Base-by-base conservation (phyloP, 75 land plant species). In the Adiantum capillusveneris region DNA sequence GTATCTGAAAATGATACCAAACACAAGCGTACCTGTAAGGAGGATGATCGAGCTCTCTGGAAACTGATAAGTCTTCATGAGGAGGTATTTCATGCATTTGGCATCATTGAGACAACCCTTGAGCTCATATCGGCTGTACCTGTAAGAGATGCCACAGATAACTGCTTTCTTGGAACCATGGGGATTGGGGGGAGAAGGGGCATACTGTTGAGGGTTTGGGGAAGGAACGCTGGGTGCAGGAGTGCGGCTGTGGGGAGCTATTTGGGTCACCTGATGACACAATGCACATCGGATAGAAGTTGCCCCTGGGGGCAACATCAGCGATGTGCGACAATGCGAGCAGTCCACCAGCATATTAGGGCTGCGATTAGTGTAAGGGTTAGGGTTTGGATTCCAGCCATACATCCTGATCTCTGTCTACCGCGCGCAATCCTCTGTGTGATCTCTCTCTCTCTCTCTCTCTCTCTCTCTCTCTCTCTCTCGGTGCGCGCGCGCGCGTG, bases 31-130 rank as follows among this genome's bases (percentile, higher is more conserved):
- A 74, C 64, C 69, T 31, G 54, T 65, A 0, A 95, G 92, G 86
- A 87, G 80, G 54, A 86, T 63, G 36, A 95, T 82, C 27, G 82
- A 81, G 20, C 79, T 53, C 25, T 85, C 88, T 3, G 99, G 97
- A 60, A 90, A 95, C 57, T 79, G 64, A 69, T 84, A 95, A 56
- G 65, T 68, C 31, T 80, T 88, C 58, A 81, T 57, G 62, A 85
- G 65, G 42, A 92, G 20, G 52, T 75, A 82, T 57, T 64, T 67
- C 92, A 95, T 95, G 71, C 97, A 95, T 64, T 82, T 95, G 55
- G 97, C 99, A 46, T 95, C 99, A 56, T 95, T 95, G 39, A 90
- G 45, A 55, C 88, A 86, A 11, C 99, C 99, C 63, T 86, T 90
- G 36, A 95, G 88, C 78, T 95, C 90, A 45, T 84, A 74, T 18